Evolutionary conservation across 2,329 filamentous ascomycete genomes (phyloP).

Genomic region (Chaetothyriales sp.): DNA sequence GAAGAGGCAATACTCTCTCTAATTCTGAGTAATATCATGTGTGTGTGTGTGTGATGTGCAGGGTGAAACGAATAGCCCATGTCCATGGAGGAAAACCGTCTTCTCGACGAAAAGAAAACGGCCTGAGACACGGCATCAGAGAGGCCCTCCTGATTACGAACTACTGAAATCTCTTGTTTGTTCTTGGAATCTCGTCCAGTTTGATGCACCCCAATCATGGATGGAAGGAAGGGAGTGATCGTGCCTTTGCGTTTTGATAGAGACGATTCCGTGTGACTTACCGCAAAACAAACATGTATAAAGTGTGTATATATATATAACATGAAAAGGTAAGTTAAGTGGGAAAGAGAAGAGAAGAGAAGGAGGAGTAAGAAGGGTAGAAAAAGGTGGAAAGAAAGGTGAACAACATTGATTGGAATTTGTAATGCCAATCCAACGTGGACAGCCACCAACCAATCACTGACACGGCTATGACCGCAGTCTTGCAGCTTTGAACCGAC

Average conservation of each 20-base stretch:
- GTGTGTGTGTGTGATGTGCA: conserved; percentile 16
- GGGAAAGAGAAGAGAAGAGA: too few relatives aligned
- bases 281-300: too few relatives aligned
- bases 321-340: too few relatives aligned
- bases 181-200: conserved; percentile 19
- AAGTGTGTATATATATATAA: too few relatives aligned
- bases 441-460: too few relatives aligned
- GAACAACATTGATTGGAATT: too few relatives aligned
- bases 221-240: background rate
- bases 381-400: too few relatives aligned
- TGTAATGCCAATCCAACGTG: too few relatives aligned
- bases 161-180: conserved; percentile 5
- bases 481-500: conserved; percentile 34
- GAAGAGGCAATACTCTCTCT: background rate
- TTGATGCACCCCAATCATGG: background rate
- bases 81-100: conserved; percentile 12
- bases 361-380: background rate
- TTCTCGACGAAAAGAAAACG: background rate
- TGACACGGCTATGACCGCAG: conserved; percentile 17
- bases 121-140: conserved; percentile 22
- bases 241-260: background rate
- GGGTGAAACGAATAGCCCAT: conserved; percentile 26
- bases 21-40: background rate
- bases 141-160: conserved; percentile 18
- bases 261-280: conserved; percentile 4